Base-by-base conservation (phyloP, 2,329 filamentous ascomycete species). In the Bipolaris oryzae region DNA sequence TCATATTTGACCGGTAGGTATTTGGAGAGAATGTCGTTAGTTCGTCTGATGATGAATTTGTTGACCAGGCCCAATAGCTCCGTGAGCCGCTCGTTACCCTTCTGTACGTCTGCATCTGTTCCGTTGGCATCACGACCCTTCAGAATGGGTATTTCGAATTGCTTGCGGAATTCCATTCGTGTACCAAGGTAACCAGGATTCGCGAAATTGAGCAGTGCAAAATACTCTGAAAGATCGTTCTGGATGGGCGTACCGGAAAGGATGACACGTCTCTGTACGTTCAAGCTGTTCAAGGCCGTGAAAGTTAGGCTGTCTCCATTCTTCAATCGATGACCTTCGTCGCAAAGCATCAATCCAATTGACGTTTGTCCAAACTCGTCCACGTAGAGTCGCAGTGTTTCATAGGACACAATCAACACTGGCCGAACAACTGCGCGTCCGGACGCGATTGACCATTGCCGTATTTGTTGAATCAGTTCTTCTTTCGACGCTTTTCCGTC, bases 1-100 rank as follows among this genome's bases (percentile, higher is more conserved):
- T 99, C 95, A 77, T 99, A 99, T 80, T 99, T 99, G 80, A 98
- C 88, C 0, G 95, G 95, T 57, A 99, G 80, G 73, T 99, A 99
- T 76, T 99, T 99, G 49, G 94, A 97, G 21, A 99, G 79, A 60
- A 99, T 96, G 72, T 99, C 95, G 83, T 99, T 99, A 3, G 94
- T 97, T 55, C 95, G 88, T 57, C 95, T 89, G 68, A 99, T 99
- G 74, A 99, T 96, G 78, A 99, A 99, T 71, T 96, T 97, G 80
- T 98, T 99, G 72, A 99, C 95, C 42, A 96, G 81, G 2, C 82
- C 81, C 3, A 96, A 85, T 13, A 99, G 84, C 69, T 96, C 94
- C 3, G 83, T 82, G 18, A 96, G 85, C 50, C 92, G 88, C 68
- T 93, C 89, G 64, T 96, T 91, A 7, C 95, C 95, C 63, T 88